Percentiles rank a stretch among this genome's conserved stretches.
These are phyloP conservation scores for Paramecium tetraurelia DNA, from an alignment of 73 alveolate genomes.

Conservation along the genomic window DNA sequence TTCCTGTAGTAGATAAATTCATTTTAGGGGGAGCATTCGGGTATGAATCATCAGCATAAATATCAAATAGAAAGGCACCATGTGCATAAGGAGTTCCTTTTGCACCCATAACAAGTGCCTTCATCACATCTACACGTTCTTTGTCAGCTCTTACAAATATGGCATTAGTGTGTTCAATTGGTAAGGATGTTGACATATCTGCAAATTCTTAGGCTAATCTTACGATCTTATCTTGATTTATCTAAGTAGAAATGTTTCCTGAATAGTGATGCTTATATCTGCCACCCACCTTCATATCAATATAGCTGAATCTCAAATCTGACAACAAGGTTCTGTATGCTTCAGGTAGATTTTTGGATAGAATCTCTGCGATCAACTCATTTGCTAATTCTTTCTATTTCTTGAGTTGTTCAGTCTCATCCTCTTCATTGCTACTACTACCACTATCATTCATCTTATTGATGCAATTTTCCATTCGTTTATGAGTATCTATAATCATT, in stretches of 20 bases:
- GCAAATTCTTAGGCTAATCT: slow-evolving; percentile 96
- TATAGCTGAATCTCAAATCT: slow-evolving; percentile 67
- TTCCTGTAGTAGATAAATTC: slow-evolving; percentile 93
- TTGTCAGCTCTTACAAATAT: slow-evolving; percentile 92
- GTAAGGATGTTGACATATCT: slow-evolving; percentile 91
- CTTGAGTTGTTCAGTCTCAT: background rate
- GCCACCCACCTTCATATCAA: slow-evolving; percentile 60
- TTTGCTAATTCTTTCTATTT: background rate
- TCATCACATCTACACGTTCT: slow-evolving; percentile 93
- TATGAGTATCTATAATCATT: slow-evolving; percentile 58
- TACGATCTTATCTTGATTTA: slow-evolving; percentile 60
- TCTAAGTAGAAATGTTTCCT: background rate
- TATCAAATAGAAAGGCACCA: slow-evolving; percentile 96
- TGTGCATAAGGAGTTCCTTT: slow-evolving; percentile 97
- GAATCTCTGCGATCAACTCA: slow-evolving; percentile 13
- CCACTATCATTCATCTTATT: background rate
- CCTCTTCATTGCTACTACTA: slow-evolving; percentile 3
- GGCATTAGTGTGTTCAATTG: slow-evolving; percentile 94
- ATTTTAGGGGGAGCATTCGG: slow-evolving; percentile 96
- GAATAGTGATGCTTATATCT: slow-evolving; percentile 71
- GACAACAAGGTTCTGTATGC: slow-evolving; percentile 54
- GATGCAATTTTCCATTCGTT: slow-evolving; percentile 22
- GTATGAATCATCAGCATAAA: slow-evolving; percentile 87
- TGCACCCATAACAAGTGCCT: slow-evolving; percentile 94
- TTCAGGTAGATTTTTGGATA: slow-evolving; percentile 20